These are phyloP conservation scores for Crucihimalaya himalaica DNA, from an alignment of 345 rosid species.

Conservation along the genomic window DNA sequence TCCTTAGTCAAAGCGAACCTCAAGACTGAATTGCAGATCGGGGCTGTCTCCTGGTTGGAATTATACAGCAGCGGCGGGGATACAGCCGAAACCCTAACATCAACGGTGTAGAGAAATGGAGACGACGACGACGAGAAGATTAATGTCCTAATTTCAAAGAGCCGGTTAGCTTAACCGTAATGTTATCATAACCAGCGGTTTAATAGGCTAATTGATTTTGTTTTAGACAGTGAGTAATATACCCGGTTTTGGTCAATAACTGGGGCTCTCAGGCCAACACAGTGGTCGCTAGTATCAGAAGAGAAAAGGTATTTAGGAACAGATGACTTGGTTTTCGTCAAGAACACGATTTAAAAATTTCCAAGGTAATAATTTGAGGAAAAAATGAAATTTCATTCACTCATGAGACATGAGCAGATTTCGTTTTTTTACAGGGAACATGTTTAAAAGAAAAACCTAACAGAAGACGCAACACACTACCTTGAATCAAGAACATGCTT, in stretches of 20 bases:
- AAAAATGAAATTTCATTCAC: slow-evolving; percentile 21
- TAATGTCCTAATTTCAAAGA: slow-evolving; percentile 7
- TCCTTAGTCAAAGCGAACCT: background rate
- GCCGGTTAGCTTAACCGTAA: background rate
- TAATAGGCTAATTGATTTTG: background rate
- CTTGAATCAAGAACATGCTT: slow-evolving; percentile 30
- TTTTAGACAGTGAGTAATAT: background rate
- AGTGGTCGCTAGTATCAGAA: no score
- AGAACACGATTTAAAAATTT: no score
- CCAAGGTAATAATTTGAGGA: background rate
- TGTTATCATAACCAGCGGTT: background rate
- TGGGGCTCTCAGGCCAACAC: no score
- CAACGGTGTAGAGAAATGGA: background rate
- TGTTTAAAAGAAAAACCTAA: background rate
- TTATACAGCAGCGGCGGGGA: background rate
- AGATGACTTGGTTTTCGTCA: no score
- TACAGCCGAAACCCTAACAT: slow-evolving; percentile 1
- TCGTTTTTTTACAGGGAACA: slow-evolving; percentile 32
- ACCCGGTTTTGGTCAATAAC: background rate
- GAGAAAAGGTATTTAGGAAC: no score
- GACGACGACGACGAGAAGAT: slow-evolving; percentile 11
- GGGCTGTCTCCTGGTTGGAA: background rate
- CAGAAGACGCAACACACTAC: slow-evolving; percentile 24
- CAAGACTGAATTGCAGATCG: background rate
- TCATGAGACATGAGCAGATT: slow-evolving; percentile 44